Evolutionary conservation across 2,329 filamentous ascomycete species (phyloP), one percentile per base, ranked within the genome.

Genomic region (Hypoxylon sp.): DNA sequence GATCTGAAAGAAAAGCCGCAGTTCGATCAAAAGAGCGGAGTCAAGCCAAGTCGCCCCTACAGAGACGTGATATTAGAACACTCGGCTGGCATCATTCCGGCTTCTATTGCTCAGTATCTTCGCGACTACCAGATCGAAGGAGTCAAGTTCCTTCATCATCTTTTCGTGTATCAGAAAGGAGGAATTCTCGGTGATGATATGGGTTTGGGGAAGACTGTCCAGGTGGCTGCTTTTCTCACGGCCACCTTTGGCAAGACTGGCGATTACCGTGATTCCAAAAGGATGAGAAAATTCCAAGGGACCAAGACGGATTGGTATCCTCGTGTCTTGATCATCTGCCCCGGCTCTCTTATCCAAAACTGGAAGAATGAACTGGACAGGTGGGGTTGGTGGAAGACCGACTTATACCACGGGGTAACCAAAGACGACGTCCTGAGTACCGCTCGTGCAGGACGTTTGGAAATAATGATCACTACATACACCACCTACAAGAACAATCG

Each of bases 331-430:
- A 90, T 99, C 54, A 83, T 99, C 8, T 98, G 94, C 64, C 95
- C 94, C 0, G 92, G 92, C 0, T 91, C 88, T 0, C 76, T 99
- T 55, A 92, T 98, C 65, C 83, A 88, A 62, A 99, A 99, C 66
- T 99, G 95, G 95, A 87, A 86, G 74, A 87, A 88, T 21, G 95
- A 99, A 74, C 77, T 99, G 31, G 79, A 86, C 46, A 86, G 90
- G 54, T 99, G 95, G 95, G 95, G 95, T 0, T 99, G 91, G 90
- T 99, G 95, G 95, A 87, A 93, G 61, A 81, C 91, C 8, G 91
- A 96, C 67, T 76, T 87, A 1, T 98, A 88, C 64, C 93, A 97
- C 69, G 93, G 92, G 7, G 65, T 73, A 3, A 76, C 76, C 27
- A 86, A 92, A 68, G 88, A 90, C 23, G 85, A 88, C 41, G 86